A percentile compares a stretch with the other conserved stretches of the same genome.
These are phyloP conservation scores for Leccinellum luteum DNA, from an alignment of 768 basidiomycete species.

Conservation along the genomic window DNA sequence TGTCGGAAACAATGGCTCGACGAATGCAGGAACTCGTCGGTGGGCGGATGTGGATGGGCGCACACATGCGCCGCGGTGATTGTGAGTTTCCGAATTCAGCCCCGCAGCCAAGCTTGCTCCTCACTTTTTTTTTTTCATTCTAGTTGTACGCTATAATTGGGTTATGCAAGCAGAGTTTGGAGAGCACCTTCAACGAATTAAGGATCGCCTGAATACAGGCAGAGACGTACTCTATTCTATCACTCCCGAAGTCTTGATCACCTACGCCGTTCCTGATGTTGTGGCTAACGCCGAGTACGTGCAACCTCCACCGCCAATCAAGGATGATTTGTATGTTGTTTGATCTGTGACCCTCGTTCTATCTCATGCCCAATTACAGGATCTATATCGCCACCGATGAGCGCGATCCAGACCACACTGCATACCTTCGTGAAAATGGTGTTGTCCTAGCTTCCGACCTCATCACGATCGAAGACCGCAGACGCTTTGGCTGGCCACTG, in stretches of 20 bases:
- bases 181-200: conserved; percentile 37
- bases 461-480: conserved; percentile 41
- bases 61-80: conserved; percentile 44
- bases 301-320: conserved; percentile 15
- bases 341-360: background rate
- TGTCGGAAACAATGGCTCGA: conserved; percentile 31
- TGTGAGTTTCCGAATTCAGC: conserved; percentile 26
- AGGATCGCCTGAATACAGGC: conserved; percentile 20
- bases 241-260: conserved; percentile 12
- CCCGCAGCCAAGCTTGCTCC: background rate
- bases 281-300: conserved; percentile 16
- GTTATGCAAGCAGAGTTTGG: conserved; percentile 35
- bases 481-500: conserved; percentile 42
- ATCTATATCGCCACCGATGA: conserved; percentile 43
- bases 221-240: conserved; percentile 21
- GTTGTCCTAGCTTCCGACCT: conserved; percentile 41
- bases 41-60: conserved; percentile 41
- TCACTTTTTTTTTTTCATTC: background rate
- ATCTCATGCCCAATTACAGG: conserved; percentile 17
- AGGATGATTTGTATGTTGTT: conserved; percentile 20
- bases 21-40: conserved; percentile 31
- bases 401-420: conserved; percentile 35
- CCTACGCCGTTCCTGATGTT: conserved; percentile 23
- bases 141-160: conserved; percentile 35
- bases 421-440: conserved; percentile 34